Evolutionary conservation across 306 rosid species (phyloP), one percentile per base, ranked within the genome.

Genomic region (Castanea crenata): DNA sequence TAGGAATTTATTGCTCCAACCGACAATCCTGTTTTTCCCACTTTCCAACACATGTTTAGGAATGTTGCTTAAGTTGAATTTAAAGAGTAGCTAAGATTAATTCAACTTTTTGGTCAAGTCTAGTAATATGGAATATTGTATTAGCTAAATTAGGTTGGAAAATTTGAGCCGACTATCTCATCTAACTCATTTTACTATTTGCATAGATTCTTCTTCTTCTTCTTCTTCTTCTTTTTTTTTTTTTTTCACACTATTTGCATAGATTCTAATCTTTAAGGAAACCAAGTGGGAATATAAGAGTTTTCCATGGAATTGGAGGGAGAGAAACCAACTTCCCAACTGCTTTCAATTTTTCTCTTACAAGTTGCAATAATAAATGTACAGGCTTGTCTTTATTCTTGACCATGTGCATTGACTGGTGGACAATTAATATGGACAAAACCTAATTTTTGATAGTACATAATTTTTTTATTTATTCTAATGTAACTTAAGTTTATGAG

Each of bases 281-380:
- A 21, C 18, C 6, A 23, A 21, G 65, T 59, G 65, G 65, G 65
- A 13, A 27, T 59, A 5, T 18, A 27, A 23, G 32, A 29, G 65
- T 8, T 61, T 61, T 62, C 69, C 15, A 16, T 32, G 10, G 69
- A 63, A 29, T 14, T 63, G 41, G 19, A 51, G 51, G 64, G 51
- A 65, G n/a, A 64, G 38, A 52, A 27, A 64, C 13, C 67, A 74
- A 73, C 59, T 55, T 44, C 34, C 74, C 74, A 74, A 80, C 61
- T 41, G 59, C 57, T 55, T 55, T 55, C n/a, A 51, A 65, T 51
- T 55, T 51, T 73, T 74, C 75, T 35, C 49, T 27, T 32, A 80
- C 21, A 74, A 65, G 38, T 62, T 71, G 20, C 12, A 49, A 49
- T 18, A 56, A 27, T 65, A 74, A 78, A 79, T 62, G 14, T 12